Evolutionary conservation across 192 early-diverging fungal species (phyloP), one percentile per base, ranked within the genome.

Genomic region (Cladochytrium replicatum): DNA sequence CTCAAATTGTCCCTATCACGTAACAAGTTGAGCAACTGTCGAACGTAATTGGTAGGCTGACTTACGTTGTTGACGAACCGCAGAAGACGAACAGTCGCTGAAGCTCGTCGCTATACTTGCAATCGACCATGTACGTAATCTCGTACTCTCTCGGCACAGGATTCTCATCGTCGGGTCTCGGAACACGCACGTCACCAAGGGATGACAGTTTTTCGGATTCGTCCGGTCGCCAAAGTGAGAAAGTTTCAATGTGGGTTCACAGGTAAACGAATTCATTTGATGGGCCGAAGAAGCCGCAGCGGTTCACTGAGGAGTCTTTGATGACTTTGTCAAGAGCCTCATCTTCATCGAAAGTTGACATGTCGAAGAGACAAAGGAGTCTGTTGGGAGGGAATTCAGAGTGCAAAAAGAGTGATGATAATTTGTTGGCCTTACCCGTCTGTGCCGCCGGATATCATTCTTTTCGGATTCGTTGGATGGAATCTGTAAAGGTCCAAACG

Each of bases 261-360:
- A 75, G 78, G 53, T 88, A 98, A 4, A 96, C 47, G 62, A 88
- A 95, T 66, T 96, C 89, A 13, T 73, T 70, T 6, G 59, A 58
- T 1, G 91, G 89, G 9, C 95, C 95, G 67, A 96, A 96, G 65
- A 85, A 98, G 2, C 93, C 93, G 47, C 83, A 61, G 48, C 74
- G 81, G 57, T 77, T 75, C n/a, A 98, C 74, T 3, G 87, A 87
- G 11, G 89, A 78, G 11, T 72, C 73, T 44, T 93, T 94, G 13
- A 91, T 77, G 1, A 88, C 86, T 27, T 80, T 78, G 40, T 87
- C 52, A 3, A 98, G 54, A 1, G 81, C 87, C 30, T 98, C 93
- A 29, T 96, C 93, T 61, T 98, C 92, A 19, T 90, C 77, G 28
- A 84, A 74, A 28, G 42, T 63, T 61, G 31, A 76, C 42, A 66